Evolutionary conservation across 2,329 filamentous ascomycete genomes (phyloP), one percentile per base, ranked within the genome.

Genomic region (Colletotrichum graminicola): DNA sequence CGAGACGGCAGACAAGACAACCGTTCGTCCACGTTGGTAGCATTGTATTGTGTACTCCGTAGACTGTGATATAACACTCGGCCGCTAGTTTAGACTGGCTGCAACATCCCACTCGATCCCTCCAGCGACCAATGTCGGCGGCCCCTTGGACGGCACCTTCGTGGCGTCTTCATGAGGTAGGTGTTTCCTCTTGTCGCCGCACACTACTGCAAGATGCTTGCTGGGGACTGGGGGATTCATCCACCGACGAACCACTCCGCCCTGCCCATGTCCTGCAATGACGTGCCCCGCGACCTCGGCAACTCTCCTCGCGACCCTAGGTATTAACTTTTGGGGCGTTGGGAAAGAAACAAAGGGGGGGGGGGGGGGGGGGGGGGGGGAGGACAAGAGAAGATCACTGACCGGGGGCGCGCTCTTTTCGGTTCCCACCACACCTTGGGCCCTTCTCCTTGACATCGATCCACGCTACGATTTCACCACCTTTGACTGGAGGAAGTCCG

Each of bases 241-340:
- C 45, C 12, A 4, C 36, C 36, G 12, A 16, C 36, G 14, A 39
- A 16, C 36, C 36, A 39, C 36, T 11, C 52, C 64, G 43, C 45
- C 68, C n/a, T 36, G 63, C 54, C 51, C 59, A 49, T 59, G 45
- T 63, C 52, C 52, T 49, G 52, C 68, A 34, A 71, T 71, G 68
- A 67, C 68, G 68, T 67, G 68, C 64, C 57, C 49, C 21, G 39
- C 32, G 51, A 49, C 55, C 43, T 32, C 36, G 36, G 18, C 36
- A 52, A 39, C 41, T 43, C 41, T 43, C 6, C 41, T 43, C 41
- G 39, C 14, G 39, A 41, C 39, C 39, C 39, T 7, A 39, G 11
- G 36, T 39, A 39, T 16, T 1, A 1, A 21, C 34, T 12, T 26
- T 16, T 51, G 10, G 47, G 26, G 14, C n/a, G 26, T 34, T 26